phyloP scores from a whole-genome alignment of 176 grass and related monocot species.

The Bonia amplexicaulis region DNA sequence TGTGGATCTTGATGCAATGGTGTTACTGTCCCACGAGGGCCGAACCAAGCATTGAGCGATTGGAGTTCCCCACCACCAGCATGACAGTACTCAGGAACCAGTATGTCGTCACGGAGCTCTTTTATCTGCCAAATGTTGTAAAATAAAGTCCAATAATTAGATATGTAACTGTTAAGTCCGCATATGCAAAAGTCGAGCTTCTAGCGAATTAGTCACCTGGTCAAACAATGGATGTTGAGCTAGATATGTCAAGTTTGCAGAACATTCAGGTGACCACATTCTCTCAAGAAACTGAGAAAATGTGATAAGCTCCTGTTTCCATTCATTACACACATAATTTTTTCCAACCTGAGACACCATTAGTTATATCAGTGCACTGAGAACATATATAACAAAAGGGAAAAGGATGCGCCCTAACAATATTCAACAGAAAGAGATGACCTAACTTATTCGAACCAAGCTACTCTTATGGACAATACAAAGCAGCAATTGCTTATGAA shows the following conservation, averaged over 20 bases:
- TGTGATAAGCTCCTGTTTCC: conserved; percentile 86
- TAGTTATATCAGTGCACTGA: conserved; percentile 9
- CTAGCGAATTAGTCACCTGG: conserved; percentile 46
- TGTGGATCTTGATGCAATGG: conserved; percentile 84
- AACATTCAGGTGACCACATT: conserved; percentile 51
- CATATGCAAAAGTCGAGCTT: neutral
- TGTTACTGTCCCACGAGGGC: conserved; percentile 72
- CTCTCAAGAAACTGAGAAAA: conserved; percentile 89
- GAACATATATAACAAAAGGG: conserved; percentile 5
- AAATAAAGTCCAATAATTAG: conserved; percentile 5
- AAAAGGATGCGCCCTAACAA: neutral
- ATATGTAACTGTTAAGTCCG: neutral
- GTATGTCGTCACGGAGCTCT: conserved; percentile 73
- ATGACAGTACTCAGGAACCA: conserved; percentile 81
- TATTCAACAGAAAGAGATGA: neutral
- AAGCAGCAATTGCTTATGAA: neutral
- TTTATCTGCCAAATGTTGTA: conserved; percentile 59
- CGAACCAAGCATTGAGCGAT: conserved; percentile 84
- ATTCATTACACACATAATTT: conserved; percentile 63
- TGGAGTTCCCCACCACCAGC: conserved; percentile 80
- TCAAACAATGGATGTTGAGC: conserved; percentile 89
- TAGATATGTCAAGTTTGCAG: conserved; percentile 60
- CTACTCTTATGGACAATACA: neutral
- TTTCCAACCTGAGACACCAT: conserved; percentile 71
- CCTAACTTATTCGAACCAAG: neutral